A percentile compares a stretch with the other conserved stretches of the same genome.
phyloP scores from a whole-genome alignment of 2,329 filamentous ascomycete genomes.

The Fusarium setosum region DNA sequence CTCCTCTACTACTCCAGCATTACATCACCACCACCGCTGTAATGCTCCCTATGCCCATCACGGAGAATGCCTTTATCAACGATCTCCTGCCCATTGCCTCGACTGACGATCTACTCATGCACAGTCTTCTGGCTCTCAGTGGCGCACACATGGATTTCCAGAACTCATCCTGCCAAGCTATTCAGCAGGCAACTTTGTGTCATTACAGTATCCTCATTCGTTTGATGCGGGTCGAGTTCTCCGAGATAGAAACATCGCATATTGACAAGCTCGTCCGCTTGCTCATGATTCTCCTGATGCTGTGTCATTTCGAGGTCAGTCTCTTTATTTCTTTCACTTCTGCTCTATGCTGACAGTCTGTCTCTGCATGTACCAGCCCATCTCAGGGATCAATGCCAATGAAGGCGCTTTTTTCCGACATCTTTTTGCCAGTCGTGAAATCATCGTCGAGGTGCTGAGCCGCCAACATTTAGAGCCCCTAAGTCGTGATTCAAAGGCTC shows the following conservation, averaged over 20 bases:
- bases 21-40: neutral
- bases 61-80: neutral
- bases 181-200: neutral
- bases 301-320: neutral
- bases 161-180: neutral
- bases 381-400: neutral
- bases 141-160: neutral
- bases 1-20: neutral
- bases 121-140: neutral
- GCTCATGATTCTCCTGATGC: neutral
- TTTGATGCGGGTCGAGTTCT: neutral
- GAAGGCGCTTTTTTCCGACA: neutral
- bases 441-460: neutral
- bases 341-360: too few relatives aligned
- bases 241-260: neutral
- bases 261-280: neutral
- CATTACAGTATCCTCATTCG: neutral
- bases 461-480: neutral
- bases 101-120: neutral
- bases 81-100: neutral
- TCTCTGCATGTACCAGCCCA: too few relatives aligned
- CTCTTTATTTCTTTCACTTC: too few relatives aligned
- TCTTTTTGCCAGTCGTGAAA: neutral
- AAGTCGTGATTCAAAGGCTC: neutral
- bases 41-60: neutral